Evolutionary conservation across 306 rosid genomes (phyloP), one percentile per base, ranked within the genome.

Genomic region (Crataegus laevigata): DNA sequence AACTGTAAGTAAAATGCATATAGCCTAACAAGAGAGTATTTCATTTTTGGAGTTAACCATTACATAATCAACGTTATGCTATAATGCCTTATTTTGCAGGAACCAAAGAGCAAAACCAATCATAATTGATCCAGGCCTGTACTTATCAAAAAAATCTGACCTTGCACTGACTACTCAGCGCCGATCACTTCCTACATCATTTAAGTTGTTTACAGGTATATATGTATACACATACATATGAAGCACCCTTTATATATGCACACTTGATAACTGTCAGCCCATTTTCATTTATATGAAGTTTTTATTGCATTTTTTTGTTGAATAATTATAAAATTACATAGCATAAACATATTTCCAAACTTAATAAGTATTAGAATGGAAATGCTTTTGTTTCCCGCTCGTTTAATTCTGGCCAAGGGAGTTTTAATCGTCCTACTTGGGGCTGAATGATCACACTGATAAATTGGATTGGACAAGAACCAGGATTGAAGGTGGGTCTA

Each of bases 61-160:
- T 24, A 36, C 34, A 55, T 69, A 45, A 72, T 75, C 50, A 68
- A 52, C 43, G 50, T 82, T 66, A 50, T 70, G 26, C 28, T 25
- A 43, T 72, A 10, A 69, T 24, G 64, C 51, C 25, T 81, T 64
- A n/a, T 52, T 73, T 80, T 80, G 75, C 84, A 94, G 99, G 85
- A 87, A 86, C 81, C 97, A 92, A 68, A 85, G 99, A 87, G 99
- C 92, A 68, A 94, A 86, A 79, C 99, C 96, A 0, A 86, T 94
- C 87, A 92, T 92, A 78, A 68, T 90, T 43, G 91, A 87, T 79
- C 91, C 89, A 14, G 91, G 89, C 14, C 87, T 87, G 36, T 87
- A 87, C 84, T 68, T 83, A 21, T 85, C 91, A 26, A 87, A 85
- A 75, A 94, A 94, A 73, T 94, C 96, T 43, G 93, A 90, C 78